Conservation (phyloP, 2,329 filamentous ascomycete species). For the Fusarium ramigenum region DNA sequence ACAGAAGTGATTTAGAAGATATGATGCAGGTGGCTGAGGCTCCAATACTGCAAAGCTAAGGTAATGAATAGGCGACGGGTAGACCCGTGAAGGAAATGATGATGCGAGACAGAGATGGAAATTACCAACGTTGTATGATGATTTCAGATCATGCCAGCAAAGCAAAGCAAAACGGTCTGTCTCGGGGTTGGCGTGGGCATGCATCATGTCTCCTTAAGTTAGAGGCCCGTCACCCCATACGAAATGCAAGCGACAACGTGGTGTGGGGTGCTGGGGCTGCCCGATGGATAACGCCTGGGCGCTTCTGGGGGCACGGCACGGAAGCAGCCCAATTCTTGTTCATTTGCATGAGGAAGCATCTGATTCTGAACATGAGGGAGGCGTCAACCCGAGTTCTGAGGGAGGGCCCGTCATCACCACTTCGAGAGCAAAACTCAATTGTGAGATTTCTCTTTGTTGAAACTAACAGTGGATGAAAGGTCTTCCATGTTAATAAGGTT, state of each 20-base stretch:
- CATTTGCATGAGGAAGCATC: slow-evolving; percentile 22
- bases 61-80: not conserved
- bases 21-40: slow-evolving; percentile 5
- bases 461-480: not conserved
- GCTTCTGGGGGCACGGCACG: slow-evolving; percentile 15
- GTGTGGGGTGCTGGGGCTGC: slow-evolving; percentile 27
- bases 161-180: slow-evolving; percentile 19
- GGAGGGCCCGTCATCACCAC: not conserved
- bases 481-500: slow-evolving; percentile 13
- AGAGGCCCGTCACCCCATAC: slow-evolving; percentile 29
- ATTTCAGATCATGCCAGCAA: slow-evolving; percentile 31
- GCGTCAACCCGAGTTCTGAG: not conserved
- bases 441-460: not conserved
- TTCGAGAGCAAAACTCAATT: not conserved
- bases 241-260: slow-evolving; percentile 19
- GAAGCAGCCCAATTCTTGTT: slow-evolving; percentile 22
- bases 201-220: slow-evolving; percentile 16
- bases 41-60: not conserved
- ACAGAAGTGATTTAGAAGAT: not conserved
- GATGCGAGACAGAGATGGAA: not conserved
- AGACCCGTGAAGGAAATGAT: not conserved
- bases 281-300: slow-evolving; percentile 11
- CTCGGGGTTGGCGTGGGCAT: slow-evolving; percentile 11
- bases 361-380: not conserved
- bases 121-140: slow-evolving; percentile 13